Evolutionary conservation across 805 yeast genomes (phyloP).

Genomic region (Wickerhamiella qilinensis): DNA sequence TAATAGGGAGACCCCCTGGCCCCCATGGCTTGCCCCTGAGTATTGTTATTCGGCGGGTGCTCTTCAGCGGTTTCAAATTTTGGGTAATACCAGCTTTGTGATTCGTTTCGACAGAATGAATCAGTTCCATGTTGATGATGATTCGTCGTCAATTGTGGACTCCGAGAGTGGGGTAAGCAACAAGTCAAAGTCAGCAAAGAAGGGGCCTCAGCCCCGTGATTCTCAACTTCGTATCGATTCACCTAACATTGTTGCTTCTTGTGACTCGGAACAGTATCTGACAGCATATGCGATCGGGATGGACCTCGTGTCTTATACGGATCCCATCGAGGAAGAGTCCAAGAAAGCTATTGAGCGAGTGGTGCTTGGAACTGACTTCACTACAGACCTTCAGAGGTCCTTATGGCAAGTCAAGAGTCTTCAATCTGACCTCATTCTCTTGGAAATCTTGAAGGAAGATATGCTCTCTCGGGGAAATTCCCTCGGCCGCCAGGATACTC

Average conservation of each 20-base stretch:
- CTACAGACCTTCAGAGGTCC: constrained; percentile 36
- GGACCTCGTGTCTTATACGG: constrained; percentile 54
- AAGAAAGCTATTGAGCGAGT: constrained; percentile 49
- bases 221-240: constrained; percentile 32
- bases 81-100: constrained; percentile 48
- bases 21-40: constrained; percentile 77
- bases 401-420: constrained; percentile 31
- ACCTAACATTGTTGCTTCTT: constrained; percentile 48
- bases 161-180: not conserved
- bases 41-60: constrained; percentile 39
- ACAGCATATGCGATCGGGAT: constrained; percentile 46
- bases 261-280: constrained; percentile 61
- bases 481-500: not conserved
- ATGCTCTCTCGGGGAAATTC: constrained; percentile 14
- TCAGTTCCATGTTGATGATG: constrained; percentile 24
- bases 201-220: not conserved
- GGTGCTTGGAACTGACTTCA: constrained; percentile 50
- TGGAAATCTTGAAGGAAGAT: constrained; percentile 28
- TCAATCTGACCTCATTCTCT: constrained; percentile 34
- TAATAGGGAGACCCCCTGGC: constrained; percentile 37
- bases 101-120: constrained; percentile 42
- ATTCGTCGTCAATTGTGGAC: not conserved
- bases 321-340: constrained; percentile 46
- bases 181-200: not conserved
- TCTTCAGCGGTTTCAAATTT: constrained; percentile 34